Conservation (phyloP, 805 yeast genomes). For the Starmerella sirachaensis region DNA sequence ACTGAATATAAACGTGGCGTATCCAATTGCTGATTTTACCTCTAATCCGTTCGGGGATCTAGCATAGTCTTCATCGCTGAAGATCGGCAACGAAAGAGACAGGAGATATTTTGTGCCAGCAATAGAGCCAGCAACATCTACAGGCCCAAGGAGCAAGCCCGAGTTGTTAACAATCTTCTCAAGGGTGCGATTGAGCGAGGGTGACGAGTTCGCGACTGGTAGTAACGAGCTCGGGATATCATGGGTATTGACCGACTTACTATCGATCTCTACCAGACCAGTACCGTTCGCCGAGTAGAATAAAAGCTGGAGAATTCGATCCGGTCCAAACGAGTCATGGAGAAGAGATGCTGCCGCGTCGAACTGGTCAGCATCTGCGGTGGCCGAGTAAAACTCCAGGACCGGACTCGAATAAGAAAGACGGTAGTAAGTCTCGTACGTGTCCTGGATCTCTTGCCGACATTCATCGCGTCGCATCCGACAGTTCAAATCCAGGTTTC, state of each 20-base stretch:
- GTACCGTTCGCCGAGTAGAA: conserved; percentile 17
- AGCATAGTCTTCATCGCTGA: background rate
- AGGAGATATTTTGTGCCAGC: conserved; percentile 9
- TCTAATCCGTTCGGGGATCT: background rate
- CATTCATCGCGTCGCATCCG: conserved; percentile 20
- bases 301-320: conserved; percentile 14
- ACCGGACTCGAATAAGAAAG: conserved; percentile 16
- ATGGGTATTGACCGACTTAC: conserved; percentile 4
- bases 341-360: conserved; percentile 10
- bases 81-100: conserved; percentile 17
- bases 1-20: conserved; percentile 16
- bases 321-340: conserved; percentile 17
- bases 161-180: background rate
- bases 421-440: conserved; percentile 10
- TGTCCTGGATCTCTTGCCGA: conserved; percentile 13
- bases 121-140: background rate
- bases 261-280: conserved; percentile 14
- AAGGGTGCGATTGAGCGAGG: conserved; percentile 2
- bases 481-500: conserved; percentile 20
- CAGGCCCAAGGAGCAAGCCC: conserved; percentile 18
- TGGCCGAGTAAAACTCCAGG: conserved; percentile 8
- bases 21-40: conserved; percentile 11
- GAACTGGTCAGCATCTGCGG: conserved; percentile 1
- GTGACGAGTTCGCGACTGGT: conserved; percentile 6
- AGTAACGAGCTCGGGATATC: conserved; percentile 8